These are phyloP conservation scores for Quercus alba DNA, from an alignment of 306 rosid genomes.

Conservation along the genomic window DNA sequence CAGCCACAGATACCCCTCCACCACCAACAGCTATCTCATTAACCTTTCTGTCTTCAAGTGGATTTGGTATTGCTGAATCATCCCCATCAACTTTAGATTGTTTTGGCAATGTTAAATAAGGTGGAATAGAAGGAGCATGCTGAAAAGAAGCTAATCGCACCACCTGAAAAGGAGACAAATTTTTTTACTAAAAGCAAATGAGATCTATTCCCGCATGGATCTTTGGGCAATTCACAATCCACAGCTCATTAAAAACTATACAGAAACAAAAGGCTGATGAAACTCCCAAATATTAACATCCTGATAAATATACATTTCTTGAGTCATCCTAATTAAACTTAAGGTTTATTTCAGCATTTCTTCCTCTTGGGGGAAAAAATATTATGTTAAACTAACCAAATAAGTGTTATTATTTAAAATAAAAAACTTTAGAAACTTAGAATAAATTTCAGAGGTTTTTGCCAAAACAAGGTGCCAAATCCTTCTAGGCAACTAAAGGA, in stretches of 20 bases:
- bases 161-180: slow-evolving; percentile 54
- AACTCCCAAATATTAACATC: neutral
- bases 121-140: slow-evolving; percentile 98
- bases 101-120: slow-evolving; percentile 72
- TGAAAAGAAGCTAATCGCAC: slow-evolving; percentile 98
- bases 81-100: slow-evolving; percentile 76
- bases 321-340: neutral
- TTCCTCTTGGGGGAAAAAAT: neutral
- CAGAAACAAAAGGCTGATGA: neutral
- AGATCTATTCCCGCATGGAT: neutral
- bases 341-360: neutral
- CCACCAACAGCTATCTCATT: slow-evolving; percentile 99
- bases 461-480: slow-evolving; percentile 14
- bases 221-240: neutral
- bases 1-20: slow-evolving; percentile 95
- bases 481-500: neutral
- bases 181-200: neutral
- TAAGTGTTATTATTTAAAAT: neutral
- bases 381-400: neutral
- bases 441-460: slow-evolving; percentile 8
- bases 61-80: slow-evolving; percentile 49
- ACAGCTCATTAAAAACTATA: neutral
- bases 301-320: neutral
- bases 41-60: slow-evolving; percentile 68
- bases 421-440: neutral